Evolutionary conservation across 2,329 filamentous ascomycete species (phyloP), one percentile per base, ranked within the genome.

Genomic region (Cladosporium oxysporum): DNA sequence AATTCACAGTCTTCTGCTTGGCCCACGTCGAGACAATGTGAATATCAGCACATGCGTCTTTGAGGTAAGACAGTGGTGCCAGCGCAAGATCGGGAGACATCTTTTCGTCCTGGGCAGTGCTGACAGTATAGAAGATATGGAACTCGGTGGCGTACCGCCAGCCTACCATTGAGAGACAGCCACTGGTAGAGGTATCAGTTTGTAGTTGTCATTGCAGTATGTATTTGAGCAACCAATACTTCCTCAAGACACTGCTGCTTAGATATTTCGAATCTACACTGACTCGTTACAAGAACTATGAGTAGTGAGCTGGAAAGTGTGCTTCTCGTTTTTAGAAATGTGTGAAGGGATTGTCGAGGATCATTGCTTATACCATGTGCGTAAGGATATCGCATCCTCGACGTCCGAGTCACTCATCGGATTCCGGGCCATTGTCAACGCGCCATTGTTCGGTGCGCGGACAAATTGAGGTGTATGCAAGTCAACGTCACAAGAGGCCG

Each of bases 51-150:
- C 28, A 1, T 49, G 28, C 10, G 23, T 52, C 21, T 16, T 35
- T 5, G 58, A 29, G 23, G 12, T 61, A 16, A 33, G 49, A 23
- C 26, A 49, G 12, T 50, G 37, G 58, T 60, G 35, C 58, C 26
- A 60, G 18, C n/a, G 18, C 16, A 16, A 49, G 37, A 16, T 1
- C n/a, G 58, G 58, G 18, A 29, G 7, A 12, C 33, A 23, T 14
- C 31, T 61, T 2, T 49, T 61, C 29, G 58, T 61, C 11, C 5
- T 49, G 41, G 58, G 52, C 18, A 50, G 31, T 14, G 59, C 59
- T 1, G 59, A 62, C 44, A 26, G 35, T 16, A 44, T 60, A 21
- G 58, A 60, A 18, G 7, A 47, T 18, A 2, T 7, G 23, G 26
- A 49, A n/a, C n/a, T n/a, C n/a, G n/a, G n/a, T n/a, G n/a, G n/a